These are phyloP conservation scores for Striga hermonthica DNA, from an alignment of 305 asterid species.

Conservation along the genomic window DNA sequence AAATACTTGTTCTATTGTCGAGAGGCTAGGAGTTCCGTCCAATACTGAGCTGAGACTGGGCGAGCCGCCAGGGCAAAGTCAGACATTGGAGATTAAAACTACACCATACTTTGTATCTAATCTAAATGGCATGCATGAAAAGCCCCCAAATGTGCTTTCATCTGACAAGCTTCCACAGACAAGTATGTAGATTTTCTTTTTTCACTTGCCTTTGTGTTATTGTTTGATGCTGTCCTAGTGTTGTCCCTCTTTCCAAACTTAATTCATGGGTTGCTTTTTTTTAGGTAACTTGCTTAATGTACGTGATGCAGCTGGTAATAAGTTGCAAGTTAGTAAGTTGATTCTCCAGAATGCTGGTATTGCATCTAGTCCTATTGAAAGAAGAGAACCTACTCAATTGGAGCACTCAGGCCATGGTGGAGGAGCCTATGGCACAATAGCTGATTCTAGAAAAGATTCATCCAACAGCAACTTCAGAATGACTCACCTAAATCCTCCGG, in stretches of 20 bases:
- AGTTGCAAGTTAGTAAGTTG: constrained; percentile 34
- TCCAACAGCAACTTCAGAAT: constrained; percentile 28
- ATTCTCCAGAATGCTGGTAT: constrained; percentile 32
- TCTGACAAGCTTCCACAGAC: constrained; percentile 38
- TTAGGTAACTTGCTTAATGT: constrained; percentile 22
- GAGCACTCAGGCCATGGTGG: constrained; percentile 30
- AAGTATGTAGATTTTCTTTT: constrained; percentile 28
- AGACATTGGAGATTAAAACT: constrained; percentile 36
- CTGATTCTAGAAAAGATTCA: constrained; percentile 29
- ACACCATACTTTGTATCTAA: constrained; percentile 33
- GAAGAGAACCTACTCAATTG: constrained; percentile 36
- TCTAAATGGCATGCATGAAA: constrained; percentile 30
- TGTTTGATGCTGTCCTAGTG: background rate
- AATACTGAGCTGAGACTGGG: constrained; percentile 56
- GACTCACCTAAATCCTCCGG: constrained; percentile 30
- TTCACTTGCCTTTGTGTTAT: constrained; percentile 15
- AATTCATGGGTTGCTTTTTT: constrained; percentile 22
- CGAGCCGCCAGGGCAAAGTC: constrained; percentile 43
- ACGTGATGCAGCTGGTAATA: constrained; percentile 39
- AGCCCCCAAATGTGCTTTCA: constrained; percentile 32
- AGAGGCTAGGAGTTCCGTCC: constrained; percentile 43
- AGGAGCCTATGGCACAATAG: constrained; percentile 37
- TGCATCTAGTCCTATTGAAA: constrained; percentile 31
- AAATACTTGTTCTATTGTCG: constrained; percentile 28
- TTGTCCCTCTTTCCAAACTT: constrained; percentile 2